Percentiles rank a stretch among this genome's conserved stretches.
Conservation (phyloP, 805 yeast species). For the Wickerhamomyces rabaulensis region DNA sequence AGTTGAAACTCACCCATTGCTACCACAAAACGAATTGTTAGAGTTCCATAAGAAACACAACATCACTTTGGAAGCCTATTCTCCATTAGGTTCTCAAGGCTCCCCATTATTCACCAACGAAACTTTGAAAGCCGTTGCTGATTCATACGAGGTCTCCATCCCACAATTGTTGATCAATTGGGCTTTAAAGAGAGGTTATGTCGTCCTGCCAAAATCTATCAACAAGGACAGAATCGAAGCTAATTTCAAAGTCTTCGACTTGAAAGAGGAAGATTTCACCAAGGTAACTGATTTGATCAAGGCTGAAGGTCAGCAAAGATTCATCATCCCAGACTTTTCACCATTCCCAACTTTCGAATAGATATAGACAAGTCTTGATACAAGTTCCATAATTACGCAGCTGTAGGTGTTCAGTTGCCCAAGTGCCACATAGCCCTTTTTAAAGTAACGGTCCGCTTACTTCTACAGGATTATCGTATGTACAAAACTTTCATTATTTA, state of each 20-base stretch:
- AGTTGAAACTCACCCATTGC: slow-evolving; percentile 19
- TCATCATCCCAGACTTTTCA: slow-evolving; percentile 13
- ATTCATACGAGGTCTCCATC: slow-evolving; percentile 34
- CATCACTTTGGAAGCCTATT: slow-evolving; percentile 15
- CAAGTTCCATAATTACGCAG: too few species aligned
- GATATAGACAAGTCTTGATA: too few species aligned
- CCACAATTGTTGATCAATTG: slow-evolving; percentile 54
- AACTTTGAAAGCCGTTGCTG: slow-evolving; percentile 38
- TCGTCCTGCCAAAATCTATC: slow-evolving; percentile 47
- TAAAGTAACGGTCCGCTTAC: too few species aligned
- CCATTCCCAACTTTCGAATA: slow-evolving; percentile 34
- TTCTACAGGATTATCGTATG: neutral
- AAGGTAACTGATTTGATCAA: slow-evolving; percentile 21
- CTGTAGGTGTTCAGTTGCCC: too few species aligned
- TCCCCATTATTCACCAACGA: slow-evolving; percentile 27
- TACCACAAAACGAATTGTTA: slow-evolving; percentile 17
- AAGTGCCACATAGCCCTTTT: too few species aligned
- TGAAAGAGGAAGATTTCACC: slow-evolving; percentile 21
- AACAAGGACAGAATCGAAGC: slow-evolving; percentile 35
- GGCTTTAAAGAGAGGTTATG: slow-evolving; percentile 55
- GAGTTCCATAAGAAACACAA: slow-evolving; percentile 11
- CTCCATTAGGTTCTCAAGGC: slow-evolving; percentile 16
- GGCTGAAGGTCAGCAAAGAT: slow-evolving; percentile 26
- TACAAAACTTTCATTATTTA: neutral
- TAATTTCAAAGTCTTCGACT: slow-evolving; percentile 19